These are phyloP conservation scores for Taphrina confusa DNA, from an alignment of 1,139 yeast genomes.

Conservation along the genomic window DNA sequence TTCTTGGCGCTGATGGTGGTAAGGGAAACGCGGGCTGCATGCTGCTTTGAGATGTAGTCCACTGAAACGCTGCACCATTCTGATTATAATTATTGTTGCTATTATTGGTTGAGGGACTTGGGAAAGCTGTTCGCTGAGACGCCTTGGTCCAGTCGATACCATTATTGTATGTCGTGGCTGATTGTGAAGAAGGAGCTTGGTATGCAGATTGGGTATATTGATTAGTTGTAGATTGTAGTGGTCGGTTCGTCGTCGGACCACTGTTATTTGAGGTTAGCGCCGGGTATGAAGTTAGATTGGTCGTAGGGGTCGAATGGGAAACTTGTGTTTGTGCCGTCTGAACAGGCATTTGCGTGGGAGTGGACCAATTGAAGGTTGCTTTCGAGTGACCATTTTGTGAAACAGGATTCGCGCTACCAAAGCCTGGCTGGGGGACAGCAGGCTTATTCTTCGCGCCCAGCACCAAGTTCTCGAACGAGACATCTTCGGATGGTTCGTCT, in stretches of 20 bases:
- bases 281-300: constrained; percentile 1
- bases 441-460: constrained; percentile 11
- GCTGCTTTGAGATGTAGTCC: neutral
- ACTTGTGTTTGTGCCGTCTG: too few species aligned
- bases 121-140: constrained; percentile 2
- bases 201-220: neutral
- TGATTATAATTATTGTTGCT: neutral
- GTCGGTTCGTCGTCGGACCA: neutral
- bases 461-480: constrained; percentile 28
- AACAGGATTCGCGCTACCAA: neutral
- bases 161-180: neutral
- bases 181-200: neutral
- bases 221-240: neutral
- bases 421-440: neutral
- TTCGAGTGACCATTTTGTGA: neutral
- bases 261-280: constrained; percentile 2
- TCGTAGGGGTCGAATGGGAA: too few species aligned
- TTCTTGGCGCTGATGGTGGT: neutral
- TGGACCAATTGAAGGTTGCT: constrained; percentile 25
- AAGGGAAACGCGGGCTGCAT: neutral
- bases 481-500: constrained; percentile 17
- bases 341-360: constrained; percentile 21
- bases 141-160: constrained; percentile 25
- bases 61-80: constrained; percentile 1
- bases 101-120: neutral